A percentile compares a stretch with the other conserved stretches of the same genome.
Evolutionary conservation across 176 grass and related monocot genomes (phyloP).

Genomic region (Rhynchospora pubera): DNA sequence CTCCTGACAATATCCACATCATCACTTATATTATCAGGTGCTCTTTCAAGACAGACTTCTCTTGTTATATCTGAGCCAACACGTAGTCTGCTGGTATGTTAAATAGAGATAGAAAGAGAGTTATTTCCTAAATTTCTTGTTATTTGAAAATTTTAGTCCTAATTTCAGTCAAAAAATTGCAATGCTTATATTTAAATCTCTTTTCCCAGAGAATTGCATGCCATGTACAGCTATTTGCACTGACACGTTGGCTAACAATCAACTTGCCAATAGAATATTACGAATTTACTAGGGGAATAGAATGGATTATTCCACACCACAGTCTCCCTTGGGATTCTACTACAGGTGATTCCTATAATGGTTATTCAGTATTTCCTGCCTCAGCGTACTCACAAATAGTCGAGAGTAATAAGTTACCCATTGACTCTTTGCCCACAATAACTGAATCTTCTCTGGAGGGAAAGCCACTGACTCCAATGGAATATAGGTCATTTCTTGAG

Average conservation of each 20-base stretch:
- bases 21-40: conserved; percentile 59
- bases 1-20: conserved; percentile 65
- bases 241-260: conserved; percentile 69
- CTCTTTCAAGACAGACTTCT: conserved; percentile 51
- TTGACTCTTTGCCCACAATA: conserved; percentile 15
- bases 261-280: conserved; percentile 84
- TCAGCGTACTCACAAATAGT: conserved; percentile 41
- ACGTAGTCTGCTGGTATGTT: conserved; percentile 62
- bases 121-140: neutral
- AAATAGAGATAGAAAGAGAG: neutral
- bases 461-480: conserved; percentile 53
- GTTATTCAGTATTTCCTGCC: conserved; percentile 50
- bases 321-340: conserved; percentile 72
- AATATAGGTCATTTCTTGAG: conserved; percentile 80
- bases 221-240: conserved; percentile 83
- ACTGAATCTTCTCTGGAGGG: conserved; percentile 26
- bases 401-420: conserved; percentile 36
- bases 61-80: conserved; percentile 71
- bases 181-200: conserved; percentile 7
- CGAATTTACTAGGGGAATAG: conserved; percentile 72
- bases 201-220: conserved; percentile 70
- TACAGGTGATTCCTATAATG: conserved; percentile 43
- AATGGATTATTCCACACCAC: conserved; percentile 78
- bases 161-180: neutral
- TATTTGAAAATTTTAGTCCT: neutral